Conservation (phyloP, 2,329 filamentous ascomycete species). For the Colletotrichum lini region DNA sequence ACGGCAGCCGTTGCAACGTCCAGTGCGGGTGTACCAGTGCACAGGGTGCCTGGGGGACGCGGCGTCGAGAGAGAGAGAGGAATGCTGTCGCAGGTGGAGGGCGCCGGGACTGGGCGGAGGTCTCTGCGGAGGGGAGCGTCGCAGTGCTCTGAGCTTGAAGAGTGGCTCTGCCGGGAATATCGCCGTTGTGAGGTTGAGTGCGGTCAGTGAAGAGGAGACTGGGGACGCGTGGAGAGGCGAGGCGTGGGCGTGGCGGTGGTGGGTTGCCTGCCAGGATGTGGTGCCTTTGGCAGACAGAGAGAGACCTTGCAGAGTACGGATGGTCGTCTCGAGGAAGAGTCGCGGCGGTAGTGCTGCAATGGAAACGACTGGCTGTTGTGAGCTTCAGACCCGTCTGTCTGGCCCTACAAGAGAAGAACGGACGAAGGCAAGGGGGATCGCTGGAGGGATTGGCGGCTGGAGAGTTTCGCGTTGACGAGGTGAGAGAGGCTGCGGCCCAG, state of each 20-base stretch:
- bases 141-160: constrained; percentile 36
- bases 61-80: not conserved
- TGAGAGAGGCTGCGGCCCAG: constrained; percentile 15
- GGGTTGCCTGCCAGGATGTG: constrained; percentile 3
- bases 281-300: not conserved
- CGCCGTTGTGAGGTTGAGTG: constrained; percentile 5
- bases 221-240: constrained; percentile 8
- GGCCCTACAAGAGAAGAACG: not conserved
- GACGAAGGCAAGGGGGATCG: constrained; percentile 14
- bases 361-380: not conserved
- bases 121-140: constrained; percentile 29
- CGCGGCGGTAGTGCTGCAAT: not conserved
- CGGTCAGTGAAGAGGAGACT: not conserved
- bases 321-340: not conserved
- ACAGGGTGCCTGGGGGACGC: constrained; percentile 11
- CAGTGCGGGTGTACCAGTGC: too few relatives aligned
- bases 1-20: constrained; percentile 3
- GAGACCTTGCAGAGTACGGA: not conserved
- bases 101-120: constrained; percentile 9
- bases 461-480: constrained; percentile 16
- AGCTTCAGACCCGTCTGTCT: not conserved
- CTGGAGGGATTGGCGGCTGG: constrained; percentile 9
- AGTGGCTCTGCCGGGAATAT: constrained; percentile 35
- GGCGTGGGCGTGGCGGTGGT: not conserved
- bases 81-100: not conserved